Evolutionary conservation across 1,139 yeast species (phyloP), one percentile per base, ranked within the genome.

Genomic region (Kazachstania sp.): DNA sequence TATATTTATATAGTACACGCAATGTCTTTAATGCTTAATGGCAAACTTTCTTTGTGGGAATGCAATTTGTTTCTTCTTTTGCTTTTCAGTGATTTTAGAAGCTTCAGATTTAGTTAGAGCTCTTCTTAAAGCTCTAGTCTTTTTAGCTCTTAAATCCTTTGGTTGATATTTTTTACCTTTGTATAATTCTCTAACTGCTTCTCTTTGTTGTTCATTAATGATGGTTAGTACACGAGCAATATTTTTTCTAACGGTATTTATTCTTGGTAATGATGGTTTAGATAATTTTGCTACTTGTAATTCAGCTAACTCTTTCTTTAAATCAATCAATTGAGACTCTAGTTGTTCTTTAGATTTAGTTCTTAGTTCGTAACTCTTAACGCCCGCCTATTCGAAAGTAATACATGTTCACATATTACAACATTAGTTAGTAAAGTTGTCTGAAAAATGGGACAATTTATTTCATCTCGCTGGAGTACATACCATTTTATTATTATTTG

Each of bases 61-160:
- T 76, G 97, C 95, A 69, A 81, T 79, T 71, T 81, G 81, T 77
- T 79, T 83, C 87, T 92, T 92, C 77, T 81, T 81, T 70, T 90
- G 88, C 80, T 86, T 88, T 67, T 75, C 83, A 70, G 97, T 90
- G 74, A 77, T 75, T 73, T 77, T 76, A 65, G 79, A 70, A 71
- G 86, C 82, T 78, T 92, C 97, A 74, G 75, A 74, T 71, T 84
- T 79, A 73, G 97, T 82, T 72, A 92, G 82, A 73, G 83, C 81
- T 82, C 97, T 87, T 86, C 98, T 90, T 75, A 92, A 78, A 74
- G 98, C 97, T 83, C 97, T 92, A 77, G 98, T 92, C 85, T 92
- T 86, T 90, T 92, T 92, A 69, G 87, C 95, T 80, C 97, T 92
- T 77, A 92, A 83, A 74, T 90, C 97, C 81, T 90, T 90, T 79